phyloP scores from a whole-genome alignment of 257 asterid genomes.

The Penstemon davidsonii region DNA sequence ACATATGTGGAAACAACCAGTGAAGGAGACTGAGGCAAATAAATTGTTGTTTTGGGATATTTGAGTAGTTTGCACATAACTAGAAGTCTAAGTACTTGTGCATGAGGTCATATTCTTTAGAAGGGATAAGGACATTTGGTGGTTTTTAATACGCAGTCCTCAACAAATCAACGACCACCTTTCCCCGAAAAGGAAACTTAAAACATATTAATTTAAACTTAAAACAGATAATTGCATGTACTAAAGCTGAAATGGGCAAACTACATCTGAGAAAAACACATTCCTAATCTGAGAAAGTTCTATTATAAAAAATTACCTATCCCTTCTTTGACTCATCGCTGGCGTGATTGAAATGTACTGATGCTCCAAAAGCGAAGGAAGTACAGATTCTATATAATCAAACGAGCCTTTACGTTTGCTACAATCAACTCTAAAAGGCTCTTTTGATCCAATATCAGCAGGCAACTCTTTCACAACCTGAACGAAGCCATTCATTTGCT shows the following conservation, averaged over 20 bases:
- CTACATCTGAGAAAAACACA: too few relatives aligned
- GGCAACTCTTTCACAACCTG: slow-evolving; percentile 84
- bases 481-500: slow-evolving; percentile 72
- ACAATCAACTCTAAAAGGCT: slow-evolving; percentile 89
- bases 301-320: slow-evolving; percentile 49
- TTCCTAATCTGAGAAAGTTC: background rate
- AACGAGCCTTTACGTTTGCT: slow-evolving; percentile 93
- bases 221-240: background rate
- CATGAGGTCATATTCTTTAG: background rate
- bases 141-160: background rate
- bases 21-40: background rate
- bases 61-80: background rate
- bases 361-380: slow-evolving; percentile 83
- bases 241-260: background rate
- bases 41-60: background rate
- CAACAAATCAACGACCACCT: background rate
- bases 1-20: background rate
- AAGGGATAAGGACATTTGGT: background rate
- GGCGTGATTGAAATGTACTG: slow-evolving; percentile 84
- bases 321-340: slow-evolving; percentile 97
- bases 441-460: slow-evolving; percentile 74
- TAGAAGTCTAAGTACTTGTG: background rate
- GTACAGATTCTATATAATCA: slow-evolving; percentile 83
- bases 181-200: background rate
- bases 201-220: too few relatives aligned